These are phyloP conservation scores for Cutaneotrichosporon cyanovorans DNA, from an alignment of 1,284 basidiomycete genomes.

Conservation along the genomic window DNA sequence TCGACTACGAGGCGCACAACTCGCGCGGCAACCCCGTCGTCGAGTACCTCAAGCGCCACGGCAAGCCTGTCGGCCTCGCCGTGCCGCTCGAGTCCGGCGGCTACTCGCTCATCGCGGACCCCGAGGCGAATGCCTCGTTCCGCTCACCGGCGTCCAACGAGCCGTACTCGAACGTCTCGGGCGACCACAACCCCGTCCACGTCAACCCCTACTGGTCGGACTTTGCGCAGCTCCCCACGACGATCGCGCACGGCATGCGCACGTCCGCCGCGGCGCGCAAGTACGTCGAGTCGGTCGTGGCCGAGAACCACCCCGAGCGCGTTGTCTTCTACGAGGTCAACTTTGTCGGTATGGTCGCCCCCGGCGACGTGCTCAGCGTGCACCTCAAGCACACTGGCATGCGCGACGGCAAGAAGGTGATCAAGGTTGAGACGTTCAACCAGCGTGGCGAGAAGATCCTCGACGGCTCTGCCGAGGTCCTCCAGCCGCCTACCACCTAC, in stretches of 20 bases:
- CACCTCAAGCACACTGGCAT: constrained; percentile 84
- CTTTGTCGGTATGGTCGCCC: constrained; percentile 97
- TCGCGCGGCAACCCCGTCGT: constrained; percentile 88
- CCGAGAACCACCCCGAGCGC: constrained; percentile 83
- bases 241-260: constrained; percentile 98
- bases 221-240: constrained; percentile 85
- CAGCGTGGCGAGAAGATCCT: constrained; percentile 81
- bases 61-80: constrained; percentile 65
- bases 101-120: constrained; percentile 64
- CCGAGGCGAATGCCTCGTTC: constrained; percentile 55
- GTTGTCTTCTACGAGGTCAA: constrained; percentile 83
- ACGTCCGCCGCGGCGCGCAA: constrained; percentile 88
- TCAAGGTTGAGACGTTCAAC: constrained; percentile 85
- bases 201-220: constrained; percentile 97
- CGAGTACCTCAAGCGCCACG: constrained; percentile 87
- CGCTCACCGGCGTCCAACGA: constrained; percentile 78
- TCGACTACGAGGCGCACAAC: constrained; percentile 79
- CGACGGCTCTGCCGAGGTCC: constrained; percentile 84
- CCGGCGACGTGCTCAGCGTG: constrained; percentile 78
- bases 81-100: constrained; percentile 75
- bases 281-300: constrained; percentile 88
- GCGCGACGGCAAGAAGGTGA: constrained; percentile 85
- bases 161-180: constrained; percentile 90
- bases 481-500: constrained; percentile 85
- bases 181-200: constrained; percentile 92